Conservation (phyloP, 2,329 filamentous ascomycete species). For the Neophaeococcomyces aloes region DNA sequence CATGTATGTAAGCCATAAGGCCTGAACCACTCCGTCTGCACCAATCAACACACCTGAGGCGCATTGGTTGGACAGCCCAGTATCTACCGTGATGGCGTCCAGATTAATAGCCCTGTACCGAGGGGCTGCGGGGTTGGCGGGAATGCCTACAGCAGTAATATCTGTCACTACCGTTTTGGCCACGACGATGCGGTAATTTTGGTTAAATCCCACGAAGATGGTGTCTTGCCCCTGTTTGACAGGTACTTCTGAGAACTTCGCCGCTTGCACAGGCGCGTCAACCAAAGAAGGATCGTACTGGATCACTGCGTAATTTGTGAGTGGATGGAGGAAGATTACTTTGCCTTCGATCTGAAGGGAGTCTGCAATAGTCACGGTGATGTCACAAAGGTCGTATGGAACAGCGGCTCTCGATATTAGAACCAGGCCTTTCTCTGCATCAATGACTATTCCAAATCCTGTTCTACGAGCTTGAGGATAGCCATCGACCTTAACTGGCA, state of each 20-base stretch:
- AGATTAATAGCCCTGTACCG: slow-evolving; percentile 91
- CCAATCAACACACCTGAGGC: slow-evolving; percentile 86
- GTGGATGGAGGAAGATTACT: slow-evolving; percentile 87
- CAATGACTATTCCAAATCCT: slow-evolving; percentile 93
- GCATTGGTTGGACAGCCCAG: slow-evolving; percentile 78
- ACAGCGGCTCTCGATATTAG: slow-evolving; percentile 89
- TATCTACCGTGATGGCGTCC: slow-evolving; percentile 94
- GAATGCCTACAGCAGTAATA: slow-evolving; percentile 93
- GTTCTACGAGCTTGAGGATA: slow-evolving; percentile 90
- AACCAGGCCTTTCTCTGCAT: slow-evolving; percentile 89
- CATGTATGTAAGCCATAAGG: slow-evolving; percentile 92
- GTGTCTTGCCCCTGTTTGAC: slow-evolving; percentile 91
- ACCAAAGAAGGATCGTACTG: slow-evolving; percentile 90
- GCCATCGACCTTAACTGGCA: slow-evolving; percentile 95
- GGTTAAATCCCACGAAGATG: slow-evolving; percentile 96
- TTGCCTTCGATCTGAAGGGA: slow-evolving; percentile 91
- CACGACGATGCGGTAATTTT: slow-evolving; percentile 86
- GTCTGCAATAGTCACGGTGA: slow-evolving; percentile 90
- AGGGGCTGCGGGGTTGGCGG: slow-evolving; percentile 81
- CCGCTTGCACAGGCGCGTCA: slow-evolving; percentile 85
- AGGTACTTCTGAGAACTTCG: slow-evolving; percentile 65
- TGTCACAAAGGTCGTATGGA: slow-evolving; percentile 92
- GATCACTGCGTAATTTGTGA: slow-evolving; percentile 93
- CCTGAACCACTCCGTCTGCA: slow-evolving; percentile 84
- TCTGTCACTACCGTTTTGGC: slow-evolving; percentile 92